Evolutionary conservation across 768 basidiomycete species (phyloP).

Genomic region (Dendrothele bispora): DNA sequence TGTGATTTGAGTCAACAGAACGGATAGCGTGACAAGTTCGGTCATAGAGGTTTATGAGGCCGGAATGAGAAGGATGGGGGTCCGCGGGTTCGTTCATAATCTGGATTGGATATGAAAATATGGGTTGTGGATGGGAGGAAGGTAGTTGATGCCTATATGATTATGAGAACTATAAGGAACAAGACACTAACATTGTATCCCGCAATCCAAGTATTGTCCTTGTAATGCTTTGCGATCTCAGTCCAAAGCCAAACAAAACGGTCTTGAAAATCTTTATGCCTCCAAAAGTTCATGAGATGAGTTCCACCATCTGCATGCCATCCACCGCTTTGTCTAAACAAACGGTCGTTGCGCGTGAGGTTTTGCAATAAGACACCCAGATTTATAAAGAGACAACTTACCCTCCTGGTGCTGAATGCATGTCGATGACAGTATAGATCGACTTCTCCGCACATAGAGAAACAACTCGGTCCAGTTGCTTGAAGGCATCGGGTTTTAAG

Average conservation of each 20-base stretch:
- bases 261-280: slow-evolving; percentile 64
- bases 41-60: slow-evolving; percentile 51
- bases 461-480: slow-evolving; percentile 59
- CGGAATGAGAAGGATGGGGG: slow-evolving; percentile 39
- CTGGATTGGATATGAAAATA: too few species aligned
- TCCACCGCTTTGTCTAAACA: slow-evolving; percentile 43
- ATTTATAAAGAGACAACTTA: slow-evolving; percentile 43
- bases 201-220: slow-evolving; percentile 57
- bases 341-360: too few species aligned
- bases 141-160: too few species aligned
- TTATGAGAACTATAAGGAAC: background rate
- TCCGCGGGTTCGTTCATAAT: slow-evolving; percentile 60
- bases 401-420: slow-evolving; percentile 47
- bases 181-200: slow-evolving; percentile 48
- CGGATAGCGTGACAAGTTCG: slow-evolving; percentile 52
- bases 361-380: too few species aligned
- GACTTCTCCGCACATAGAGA: slow-evolving; percentile 52
- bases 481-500: slow-evolving; percentile 53
- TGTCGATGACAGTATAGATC: slow-evolving; percentile 59
- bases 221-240: slow-evolving; percentile 55
- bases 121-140: slow-evolving; percentile 18
- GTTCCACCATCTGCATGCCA: slow-evolving; percentile 58
- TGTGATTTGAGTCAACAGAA: slow-evolving; percentile 50
- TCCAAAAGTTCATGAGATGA: slow-evolving; percentile 52
- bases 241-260: slow-evolving; percentile 57